Percentiles rank a stretch among this genome's conserved stretches.
Conservation (phyloP, 2,329 filamentous ascomycete genomes). For the Cryphonectria nitschkei region DNA sequence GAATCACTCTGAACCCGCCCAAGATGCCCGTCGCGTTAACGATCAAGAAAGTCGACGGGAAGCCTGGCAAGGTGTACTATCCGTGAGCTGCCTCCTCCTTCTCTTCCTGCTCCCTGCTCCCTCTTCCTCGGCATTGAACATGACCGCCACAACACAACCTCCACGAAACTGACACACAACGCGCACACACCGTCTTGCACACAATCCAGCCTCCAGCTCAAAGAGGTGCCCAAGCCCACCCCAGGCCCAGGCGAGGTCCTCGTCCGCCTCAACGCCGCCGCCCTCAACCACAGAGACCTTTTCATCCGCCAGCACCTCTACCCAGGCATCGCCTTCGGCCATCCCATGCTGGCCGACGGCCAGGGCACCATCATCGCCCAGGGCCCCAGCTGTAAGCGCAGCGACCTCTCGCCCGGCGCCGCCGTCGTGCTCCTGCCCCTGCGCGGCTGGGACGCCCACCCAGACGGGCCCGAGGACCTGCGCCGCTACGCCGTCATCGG, state of each 20-base stretch:
- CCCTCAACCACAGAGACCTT: conserved; percentile 93
- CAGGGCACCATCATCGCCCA: conserved; percentile 71
- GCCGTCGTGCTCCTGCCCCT: conserved; percentile 73
- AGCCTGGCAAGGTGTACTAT: conserved; percentile 88
- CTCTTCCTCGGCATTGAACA: neutral
- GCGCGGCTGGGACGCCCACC: conserved; percentile 73
- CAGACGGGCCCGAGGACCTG: conserved; percentile 72
- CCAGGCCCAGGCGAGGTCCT: conserved; percentile 72
- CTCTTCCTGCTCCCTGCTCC: neutral
- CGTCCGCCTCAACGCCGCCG: conserved; percentile 74
- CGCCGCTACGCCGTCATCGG: conserved; percentile 67
- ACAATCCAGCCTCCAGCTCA: conserved; percentile 57
- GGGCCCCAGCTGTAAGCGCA: conserved; percentile 48
- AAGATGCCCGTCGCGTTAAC: conserved; percentile 61
- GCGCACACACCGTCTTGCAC: neutral
- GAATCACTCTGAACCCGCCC: neutral
- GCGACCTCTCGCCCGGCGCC: conserved; percentile 35
- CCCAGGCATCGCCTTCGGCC: conserved; percentile 78
- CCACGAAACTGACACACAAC: neutral
- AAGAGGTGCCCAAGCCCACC: conserved; percentile 63
- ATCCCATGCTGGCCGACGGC: conserved; percentile 82
- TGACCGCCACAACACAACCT: neutral
- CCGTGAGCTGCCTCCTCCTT: conserved; percentile 53
- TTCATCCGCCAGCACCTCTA: conserved; percentile 94
- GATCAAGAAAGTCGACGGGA: conserved; percentile 73